Evolutionary conservation across 1,284 basidiomycete genomes (phyloP), one percentile per base, ranked within the genome.

Genomic region (Clitocybe nebularis): DNA sequence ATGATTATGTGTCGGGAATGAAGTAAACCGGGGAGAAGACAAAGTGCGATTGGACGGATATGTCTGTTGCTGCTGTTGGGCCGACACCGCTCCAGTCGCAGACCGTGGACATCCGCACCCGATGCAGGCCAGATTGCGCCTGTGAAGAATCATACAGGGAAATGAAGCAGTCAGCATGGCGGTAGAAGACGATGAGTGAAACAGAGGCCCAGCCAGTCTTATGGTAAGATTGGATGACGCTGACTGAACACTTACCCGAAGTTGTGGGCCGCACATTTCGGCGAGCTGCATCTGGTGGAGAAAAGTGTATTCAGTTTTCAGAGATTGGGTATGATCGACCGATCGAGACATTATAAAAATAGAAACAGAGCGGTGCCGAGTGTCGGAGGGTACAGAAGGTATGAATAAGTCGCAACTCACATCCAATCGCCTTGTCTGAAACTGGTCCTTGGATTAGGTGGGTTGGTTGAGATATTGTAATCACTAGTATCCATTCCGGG

Each of bases 391-490:
- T 45, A 48, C 39, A 40, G 34, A 41, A 29, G 49, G 47, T 50
- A 55, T 41, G 42, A 50, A 43, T 37, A 30, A 55, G 38, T 46
- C 28, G 46, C 39, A 30, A 77, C 84, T 66, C 59, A 89, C 84
- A 88, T 83, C 85, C 85, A 89, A 53, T 89, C 85, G 3, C 86
- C 86, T 1, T 74, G 64, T 48, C 86, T 68, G 61, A 88, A 89
- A 52, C 67, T 78, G 2, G 76, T 75, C 53, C 76, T 75, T n/a
- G 84, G 79, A 55, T 84, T 87, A 2, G 85, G 84, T 2, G 85
- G 84, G 53, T 88, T 89, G 56, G 63, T 77, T 4, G 84, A 86
- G 40, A 88, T 68, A 5, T 75, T 70, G 52, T 77, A 84, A 19
- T 73, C 69, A 33, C 52, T 50, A 32, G 43, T 44, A 16, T 44